Percentiles rank a stretch among this genome's conserved stretches.
These are phyloP conservation scores for Scleroderma citrinum DNA, from an alignment of 768 basidiomycete genomes.

Conservation along the genomic window DNA sequence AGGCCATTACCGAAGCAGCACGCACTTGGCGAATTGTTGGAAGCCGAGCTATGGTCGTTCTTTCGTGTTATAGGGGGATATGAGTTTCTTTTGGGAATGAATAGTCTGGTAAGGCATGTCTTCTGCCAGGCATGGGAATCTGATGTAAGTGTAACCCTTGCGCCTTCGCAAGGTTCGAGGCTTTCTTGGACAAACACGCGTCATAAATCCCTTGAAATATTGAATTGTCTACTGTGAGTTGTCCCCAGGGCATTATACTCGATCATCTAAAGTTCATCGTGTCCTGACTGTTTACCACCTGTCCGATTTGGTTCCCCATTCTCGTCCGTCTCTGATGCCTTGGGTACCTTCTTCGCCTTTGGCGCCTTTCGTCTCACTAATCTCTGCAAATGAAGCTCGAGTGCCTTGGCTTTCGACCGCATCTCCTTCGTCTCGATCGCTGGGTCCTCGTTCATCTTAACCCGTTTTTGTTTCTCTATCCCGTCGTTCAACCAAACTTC, in stretches of 20 bases:
- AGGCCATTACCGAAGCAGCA: too few relatives aligned
- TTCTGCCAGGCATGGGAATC: too few relatives aligned
- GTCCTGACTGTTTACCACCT: slow-evolving; percentile 15
- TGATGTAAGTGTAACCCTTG: too few relatives aligned
- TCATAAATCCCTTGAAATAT: too few relatives aligned
- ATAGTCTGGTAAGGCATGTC: too few relatives aligned
- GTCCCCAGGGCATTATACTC: background rate
- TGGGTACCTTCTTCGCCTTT: slow-evolving; percentile 50
- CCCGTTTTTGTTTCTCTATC: slow-evolving; percentile 76
- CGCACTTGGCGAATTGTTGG: too few relatives aligned
- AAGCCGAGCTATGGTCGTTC: too few relatives aligned
- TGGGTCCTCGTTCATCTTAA: slow-evolving; percentile 73
- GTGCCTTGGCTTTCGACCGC: slow-evolving; percentile 71
- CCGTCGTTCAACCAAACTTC: slow-evolving; percentile 78
- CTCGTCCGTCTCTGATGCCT: slow-evolving; percentile 8
- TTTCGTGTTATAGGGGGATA: too few relatives aligned
- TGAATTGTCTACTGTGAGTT: too few relatives aligned
- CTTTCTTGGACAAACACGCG: too few relatives aligned
- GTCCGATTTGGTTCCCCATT: slow-evolving; percentile 14
- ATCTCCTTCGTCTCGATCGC: slow-evolving; percentile 84
- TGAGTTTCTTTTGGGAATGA: too few relatives aligned
- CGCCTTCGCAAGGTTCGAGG: too few relatives aligned
- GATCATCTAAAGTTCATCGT: slow-evolving; percentile 25
- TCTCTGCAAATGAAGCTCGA: slow-evolving; percentile 71
- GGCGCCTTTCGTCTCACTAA: slow-evolving; percentile 64